Evolutionary conservation across 768 basidiomycete species (phyloP).

Genomic region (Boletus coccyginus): DNA sequence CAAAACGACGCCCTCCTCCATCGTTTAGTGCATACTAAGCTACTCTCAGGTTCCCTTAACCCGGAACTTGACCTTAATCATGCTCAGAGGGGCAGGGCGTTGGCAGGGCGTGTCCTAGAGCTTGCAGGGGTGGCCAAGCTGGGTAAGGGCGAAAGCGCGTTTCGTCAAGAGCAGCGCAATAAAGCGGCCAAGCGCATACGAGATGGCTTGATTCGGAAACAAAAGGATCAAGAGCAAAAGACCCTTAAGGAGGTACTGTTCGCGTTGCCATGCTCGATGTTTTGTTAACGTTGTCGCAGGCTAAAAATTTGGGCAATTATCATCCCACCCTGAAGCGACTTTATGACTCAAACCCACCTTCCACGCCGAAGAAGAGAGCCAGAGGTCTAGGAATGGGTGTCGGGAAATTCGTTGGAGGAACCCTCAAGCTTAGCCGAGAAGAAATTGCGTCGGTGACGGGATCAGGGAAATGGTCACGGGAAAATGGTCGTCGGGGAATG

Average conservation of each 20-base stretch:
- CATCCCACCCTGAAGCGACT: slow-evolving; percentile 73
- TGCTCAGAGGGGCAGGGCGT: slow-evolving; percentile 68
- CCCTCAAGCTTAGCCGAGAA: slow-evolving; percentile 57
- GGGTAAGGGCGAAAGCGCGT: slow-evolving; percentile 67
- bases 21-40: slow-evolving; percentile 73
- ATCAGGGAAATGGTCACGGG: slow-evolving; percentile 4
- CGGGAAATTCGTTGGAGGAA: slow-evolving; percentile 70
- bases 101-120: slow-evolving; percentile 77
- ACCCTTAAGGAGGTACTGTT: slow-evolving; percentile 64
- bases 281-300: slow-evolving; percentile 41
- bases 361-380: slow-evolving; percentile 41
- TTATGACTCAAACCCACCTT: slow-evolving; percentile 42
- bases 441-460: slow-evolving; percentile 50
- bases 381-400: slow-evolving; percentile 77
- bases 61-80: slow-evolving; percentile 58
- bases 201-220: slow-evolving; percentile 64
- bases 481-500: background rate
- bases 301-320: slow-evolving; percentile 82
- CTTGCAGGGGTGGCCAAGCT: slow-evolving; percentile 64
- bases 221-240: slow-evolving; percentile 51
- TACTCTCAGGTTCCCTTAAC: slow-evolving; percentile 72
- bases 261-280: background rate
- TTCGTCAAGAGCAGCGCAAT: slow-evolving; percentile 62
- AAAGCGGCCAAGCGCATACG: slow-evolving; percentile 71
- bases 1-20: slow-evolving; percentile 80